A percentile compares a stretch with the other conserved stretches of the same genome.
phyloP scores from a whole-genome alignment of 306 rosid species.

The Cucurbita argyrosperma region DNA sequence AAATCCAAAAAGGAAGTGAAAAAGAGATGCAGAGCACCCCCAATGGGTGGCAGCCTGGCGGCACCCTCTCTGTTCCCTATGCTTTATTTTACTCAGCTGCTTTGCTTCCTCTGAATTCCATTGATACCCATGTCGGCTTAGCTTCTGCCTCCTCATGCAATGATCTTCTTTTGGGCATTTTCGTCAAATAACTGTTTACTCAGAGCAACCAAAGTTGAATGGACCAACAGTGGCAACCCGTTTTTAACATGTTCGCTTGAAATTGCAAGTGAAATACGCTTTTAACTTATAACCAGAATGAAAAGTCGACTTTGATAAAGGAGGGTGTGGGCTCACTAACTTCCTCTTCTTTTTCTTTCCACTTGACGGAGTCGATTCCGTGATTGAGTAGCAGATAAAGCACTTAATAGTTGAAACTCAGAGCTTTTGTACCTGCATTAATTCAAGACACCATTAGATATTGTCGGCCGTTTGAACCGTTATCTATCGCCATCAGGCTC shows the following conservation, averaged over 20 bases:
- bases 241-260: not conserved
- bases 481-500: too few species aligned
- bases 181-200: not conserved
- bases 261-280: not conserved
- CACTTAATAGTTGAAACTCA: too few species aligned
- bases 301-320: too few species aligned
- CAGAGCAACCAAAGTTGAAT: not conserved
- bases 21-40: not conserved
- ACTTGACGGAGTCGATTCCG: too few species aligned
- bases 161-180: not conserved
- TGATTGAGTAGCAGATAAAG: too few species aligned
- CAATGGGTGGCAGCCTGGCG: slow-evolving; percentile 2
- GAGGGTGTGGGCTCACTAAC: not conserved
- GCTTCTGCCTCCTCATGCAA: not conserved
- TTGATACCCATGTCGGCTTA: slow-evolving; percentile 4
- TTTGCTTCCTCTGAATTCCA: not conserved
- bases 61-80: not conserved
- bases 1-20: too few species aligned
- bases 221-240: not conserved
- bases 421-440: too few species aligned
- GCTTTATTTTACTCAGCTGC: not conserved
- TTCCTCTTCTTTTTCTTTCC: too few species aligned
- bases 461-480: too few species aligned
- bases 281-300: not conserved
- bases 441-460: too few species aligned